Base-by-base conservation (phyloP, 768 basidiomycete species). In the Strobilomyces confusus region DNA sequence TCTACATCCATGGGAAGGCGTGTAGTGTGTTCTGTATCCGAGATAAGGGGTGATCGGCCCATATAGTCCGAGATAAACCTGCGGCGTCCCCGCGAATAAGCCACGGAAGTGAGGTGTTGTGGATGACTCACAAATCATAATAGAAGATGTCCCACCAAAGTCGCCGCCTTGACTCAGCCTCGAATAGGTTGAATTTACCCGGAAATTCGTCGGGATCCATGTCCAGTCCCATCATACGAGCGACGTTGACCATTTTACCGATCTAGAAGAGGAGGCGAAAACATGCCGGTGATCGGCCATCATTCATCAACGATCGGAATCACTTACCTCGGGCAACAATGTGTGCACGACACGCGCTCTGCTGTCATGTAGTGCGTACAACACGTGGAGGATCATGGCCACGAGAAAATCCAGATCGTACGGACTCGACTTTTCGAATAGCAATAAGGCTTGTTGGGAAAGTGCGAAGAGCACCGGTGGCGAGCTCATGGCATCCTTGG, bases 91-190 rank as follows among this genome's bases (percentile, higher is more conserved):
- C 51, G 49, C 52, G 45, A 58, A 56, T 64, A 15, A 62, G 54
- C 9, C 29, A 43, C 11, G 34, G 25, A 41, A 53, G 45, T 17
- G 33, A 49, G 20, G 9, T 0, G 44, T 14, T 33, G 23, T 17
- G 50, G 43, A 54, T 38, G n/a, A 79, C 86, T 60, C 65, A 90
- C 89, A 85, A 63, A 66, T 92, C 90, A 65, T 83, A 89, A 68
- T 80, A 88, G 63, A 82, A 78, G 12, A 89, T 75, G 48, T 88
- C 85, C 89, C 89, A 92, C 87, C 89, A 89, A 7, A 88, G 67
- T 57, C 83, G 69, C 52, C 80, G 67, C 50, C 82, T 69, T 45
- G 75, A 69, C 66, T 81, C 79, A 12, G 77, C 77, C 44, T 82
- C 76, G 43, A 78, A 81, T 2, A 80, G 66, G 41, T 59, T 73